Evolutionary conservation across 2,329 filamentous ascomycete species (phyloP), one percentile per base, ranked within the genome.

Genomic region (Neospermospora avenae): DNA sequence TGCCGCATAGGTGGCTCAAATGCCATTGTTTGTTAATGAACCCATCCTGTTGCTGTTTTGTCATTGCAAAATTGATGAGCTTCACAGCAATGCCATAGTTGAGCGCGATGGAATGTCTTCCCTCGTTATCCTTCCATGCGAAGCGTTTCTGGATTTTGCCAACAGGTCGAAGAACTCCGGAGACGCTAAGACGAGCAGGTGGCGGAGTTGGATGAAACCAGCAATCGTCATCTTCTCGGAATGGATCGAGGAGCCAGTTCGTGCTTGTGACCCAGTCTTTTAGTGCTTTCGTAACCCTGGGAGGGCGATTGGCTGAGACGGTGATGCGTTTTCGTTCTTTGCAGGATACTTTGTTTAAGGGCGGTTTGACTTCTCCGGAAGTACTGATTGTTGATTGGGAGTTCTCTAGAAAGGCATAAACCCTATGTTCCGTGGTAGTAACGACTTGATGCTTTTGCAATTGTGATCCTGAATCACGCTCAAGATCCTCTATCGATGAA

Each of bases 1-100:
- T 73, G 0, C 71, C 71, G 55, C 71, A 74, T 0, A 73, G 62
- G 57, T 74, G 71, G 44, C 68, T 71, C 1, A 69, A 49, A 46
- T 71, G 67, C 71, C 71, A 72, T 35, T 61, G 49, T 4, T 68
- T 60, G 34, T 69, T 61, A 39, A 72, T 62, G 24, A 65, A 71
- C 0, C 71, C 70, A 39, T 69, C 64, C 55, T 66, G 65, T 45
- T 73, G 69, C 20, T 64, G 54, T 10, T 59, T 57, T 1, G 63
- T 70, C 57, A 73, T 58, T 4, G 60, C 53, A 31, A 61, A 44
- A 5, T 64, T 49, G 14, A 70, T 22, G 6, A 71, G 49, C 39
- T 71, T 66, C 7, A 58, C 59, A 8, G 68, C 62, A 14, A 71
- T 68, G 2, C 69, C 68, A 52, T 60, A 69, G 20, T 71, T 69